Evolutionary conservation across 2,329 filamentous ascomycete genomes (phyloP).

Genomic region (Chalaropsis ovoidea): DNA sequence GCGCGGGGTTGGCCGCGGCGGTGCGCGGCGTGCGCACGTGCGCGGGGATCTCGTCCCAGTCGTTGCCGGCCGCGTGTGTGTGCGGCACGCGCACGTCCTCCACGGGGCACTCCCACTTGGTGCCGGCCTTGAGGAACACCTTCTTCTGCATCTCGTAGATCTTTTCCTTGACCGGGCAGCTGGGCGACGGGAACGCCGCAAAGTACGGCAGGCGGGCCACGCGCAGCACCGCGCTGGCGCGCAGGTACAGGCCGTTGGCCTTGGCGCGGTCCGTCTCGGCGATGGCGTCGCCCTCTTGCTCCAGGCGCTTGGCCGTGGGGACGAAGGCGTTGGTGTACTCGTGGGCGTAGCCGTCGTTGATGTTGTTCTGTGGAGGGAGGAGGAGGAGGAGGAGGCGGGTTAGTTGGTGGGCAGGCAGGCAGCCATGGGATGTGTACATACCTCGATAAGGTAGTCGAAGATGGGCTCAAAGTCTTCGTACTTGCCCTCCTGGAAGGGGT

Average conservation of each 20-base stretch:
- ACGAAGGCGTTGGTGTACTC: conserved; percentile 56
- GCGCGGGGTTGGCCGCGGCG: conserved; percentile 31
- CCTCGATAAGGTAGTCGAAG: conserved; percentile 51
- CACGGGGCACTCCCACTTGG: conserved; percentile 47
- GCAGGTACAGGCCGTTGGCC: conserved; percentile 55
- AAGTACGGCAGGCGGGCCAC: conserved; percentile 61
- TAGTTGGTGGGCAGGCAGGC: background rate
- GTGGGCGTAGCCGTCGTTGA: conserved; percentile 56
- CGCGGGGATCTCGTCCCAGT: conserved; percentile 49
- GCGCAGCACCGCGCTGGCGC: conserved; percentile 61
- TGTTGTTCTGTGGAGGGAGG: conserved; percentile 36
- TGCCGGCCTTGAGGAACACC: conserved; percentile 49
- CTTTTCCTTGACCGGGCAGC: conserved; percentile 42
- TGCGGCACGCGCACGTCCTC: conserved; percentile 54
- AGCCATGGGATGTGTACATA: conserved; percentile 29
- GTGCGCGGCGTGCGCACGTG: conserved; percentile 53
- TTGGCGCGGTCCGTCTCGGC: conserved; percentile 40
- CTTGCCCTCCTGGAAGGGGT: conserved; percentile 64
- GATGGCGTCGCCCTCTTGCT: conserved; percentile 43
- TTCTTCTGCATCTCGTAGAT: conserved; percentile 58
- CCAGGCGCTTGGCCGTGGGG: conserved; percentile 49
- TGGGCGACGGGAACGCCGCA: conserved; percentile 34
- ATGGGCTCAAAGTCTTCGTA: conserved; percentile 60
- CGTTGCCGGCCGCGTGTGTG: conserved; percentile 38
- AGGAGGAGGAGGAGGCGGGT: background rate